Base-by-base conservation (phyloP, 2,329 filamentous ascomycete genomes). In the Ambrosiella beaveri region DNA sequence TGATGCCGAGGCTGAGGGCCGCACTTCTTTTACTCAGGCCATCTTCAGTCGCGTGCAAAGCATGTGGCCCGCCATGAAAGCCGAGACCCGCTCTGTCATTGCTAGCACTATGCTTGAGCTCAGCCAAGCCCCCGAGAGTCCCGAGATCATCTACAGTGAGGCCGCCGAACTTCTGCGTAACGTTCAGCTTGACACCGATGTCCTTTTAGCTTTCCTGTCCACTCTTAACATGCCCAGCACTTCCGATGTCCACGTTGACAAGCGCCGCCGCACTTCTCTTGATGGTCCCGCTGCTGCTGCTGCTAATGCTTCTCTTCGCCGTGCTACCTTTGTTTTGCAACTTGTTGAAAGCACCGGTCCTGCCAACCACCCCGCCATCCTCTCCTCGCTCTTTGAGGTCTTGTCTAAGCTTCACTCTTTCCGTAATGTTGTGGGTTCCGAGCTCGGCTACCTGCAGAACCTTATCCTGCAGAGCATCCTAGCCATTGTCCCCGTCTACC, bases 321-420 rank as follows among this genome's bases (percentile, higher is more conserved):
- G 85, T 64, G 79, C 91, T 57, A 95, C 90, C 0, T 82, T 95
- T 65, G 86, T 96, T 9, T 74, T 97, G 41, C 90, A 97, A 68
- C 72, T 97, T 35, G 80, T 97, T 13, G 90, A 97, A 66, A 81
- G 80, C 54, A 91, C 89, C 2, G 78, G 81, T 51, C 85, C 88
- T 0, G 82, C 82, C 58, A 77, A 80, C 37, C 86, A 95, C 66
- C 81, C 86, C 0, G 80, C 87, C 65, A 74, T 98, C 44, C 76
- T 95, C 5, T 81, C 82, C 60, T 81, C 80, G 36, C 75, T 98
- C 2, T 98, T 97, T 71, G 82, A 84, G 59, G 79, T 87, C 0
- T 78, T 98, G n/a, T 84, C 85, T 4, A 87, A 95, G 65, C 76
- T 98, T 27, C 89, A 95, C 64, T 85, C 88, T 61, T 86, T 93